phyloP scores from a whole-genome alignment of 306 rosid species.

The Prunus mongolica region DNA sequence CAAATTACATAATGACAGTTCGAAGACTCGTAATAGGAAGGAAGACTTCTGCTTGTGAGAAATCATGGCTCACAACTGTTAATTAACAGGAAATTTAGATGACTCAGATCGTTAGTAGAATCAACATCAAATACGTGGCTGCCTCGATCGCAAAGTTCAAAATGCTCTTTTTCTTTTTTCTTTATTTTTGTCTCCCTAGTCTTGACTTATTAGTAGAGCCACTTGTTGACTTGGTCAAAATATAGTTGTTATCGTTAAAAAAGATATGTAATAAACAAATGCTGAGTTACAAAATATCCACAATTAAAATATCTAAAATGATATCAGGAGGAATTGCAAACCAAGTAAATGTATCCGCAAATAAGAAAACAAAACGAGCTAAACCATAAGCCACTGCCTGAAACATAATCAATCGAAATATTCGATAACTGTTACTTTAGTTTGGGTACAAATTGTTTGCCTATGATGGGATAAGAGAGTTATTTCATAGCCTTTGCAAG shows the following conservation, averaged over 20 bases:
- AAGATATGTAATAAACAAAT: no score
- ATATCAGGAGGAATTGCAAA: no score
- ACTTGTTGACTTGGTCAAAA: background rate
- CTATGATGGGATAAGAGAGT: background rate
- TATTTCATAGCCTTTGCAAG: background rate
- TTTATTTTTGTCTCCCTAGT: background rate
- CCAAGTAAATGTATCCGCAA: accelerated
- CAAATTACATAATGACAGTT: background rate
- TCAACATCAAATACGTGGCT: background rate
- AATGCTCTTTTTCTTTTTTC: background rate
- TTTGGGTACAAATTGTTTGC: background rate
- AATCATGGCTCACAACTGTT: no score
- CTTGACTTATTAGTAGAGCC: background rate
- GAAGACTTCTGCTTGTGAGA: no score
- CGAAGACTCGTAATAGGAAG: background rate
- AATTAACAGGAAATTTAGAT: background rate
- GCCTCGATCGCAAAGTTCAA: background rate
- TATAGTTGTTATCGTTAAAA: no score
- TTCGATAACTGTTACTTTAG: background rate
- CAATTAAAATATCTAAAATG: no score
- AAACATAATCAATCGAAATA: no score
- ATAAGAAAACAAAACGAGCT: no score
- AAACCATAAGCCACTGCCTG: no score
- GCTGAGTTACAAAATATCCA: no score
- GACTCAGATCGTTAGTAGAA: background rate